Base-by-base conservation (phyloP, 768 basidiomycete species). In the Mycena venus region DNA sequence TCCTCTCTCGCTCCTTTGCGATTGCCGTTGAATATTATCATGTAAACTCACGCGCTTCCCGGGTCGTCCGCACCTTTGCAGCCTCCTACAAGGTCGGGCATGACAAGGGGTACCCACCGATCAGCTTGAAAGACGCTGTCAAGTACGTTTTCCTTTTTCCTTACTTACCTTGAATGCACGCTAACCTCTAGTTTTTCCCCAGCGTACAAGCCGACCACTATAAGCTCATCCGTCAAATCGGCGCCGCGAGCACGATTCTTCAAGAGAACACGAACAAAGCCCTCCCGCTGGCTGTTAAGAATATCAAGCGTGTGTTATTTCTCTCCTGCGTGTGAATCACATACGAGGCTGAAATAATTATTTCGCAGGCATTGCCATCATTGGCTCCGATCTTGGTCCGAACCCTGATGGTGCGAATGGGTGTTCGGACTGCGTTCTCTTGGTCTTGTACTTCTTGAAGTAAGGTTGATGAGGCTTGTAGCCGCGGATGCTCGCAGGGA, bases 171-270 rank as follows among this genome's bases (percentile, higher is more conserved):
- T 23, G n/a, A 42, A 4, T 44, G 19, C 25, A n/a, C 23, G 34
- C 59, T 61, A 29, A 38, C 9, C 27, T 36, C 21, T 36, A 25
- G 7, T 32, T 38, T 15, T 29, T 29, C 62, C 25, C 36, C 42
- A 75, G 74, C 58, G 74, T 75, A 1, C 74, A 75, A 47, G 68
- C 15, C 19, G 69, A 75, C 58, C 74, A 70, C 56, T 71, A 47
- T 70, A 93, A 83, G 82, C 68, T 92, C 34, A 90, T 93, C 55
- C 87, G 90, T 8, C 81, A 86, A 36, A 90, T 93, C 61, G 93
- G 89, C 44, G 90, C 90, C 5, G 90, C 92, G 0, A 90, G 90
- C 5, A 91, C 90, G 0, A 89, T 93, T 23, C 84, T 93, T 31
- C 83, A 93, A 51, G 93, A 93, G 81, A 93, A 93, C 78, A 80